Evolutionary conservation across 2,329 filamentous ascomycete species (phyloP).

Genomic region (Ophiognomonia clavigignenti-juglandacearum): DNA sequence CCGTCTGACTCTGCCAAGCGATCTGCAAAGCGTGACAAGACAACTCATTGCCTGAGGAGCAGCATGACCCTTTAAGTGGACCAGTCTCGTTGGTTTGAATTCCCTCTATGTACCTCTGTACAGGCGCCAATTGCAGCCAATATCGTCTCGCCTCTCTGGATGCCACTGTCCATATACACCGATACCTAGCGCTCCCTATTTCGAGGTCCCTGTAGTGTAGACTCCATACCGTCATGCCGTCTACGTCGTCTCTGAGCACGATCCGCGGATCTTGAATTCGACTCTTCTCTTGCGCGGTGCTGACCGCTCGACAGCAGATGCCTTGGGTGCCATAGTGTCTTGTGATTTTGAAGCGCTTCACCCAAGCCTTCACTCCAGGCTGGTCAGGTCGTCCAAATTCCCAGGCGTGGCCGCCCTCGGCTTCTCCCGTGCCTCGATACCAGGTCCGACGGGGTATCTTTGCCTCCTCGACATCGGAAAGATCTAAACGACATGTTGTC

Average conservation of each 20-base stretch:
- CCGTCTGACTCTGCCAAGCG: neutral
- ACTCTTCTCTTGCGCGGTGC: too few relatives aligned
- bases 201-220: neutral
- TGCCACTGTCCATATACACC: too few relatives aligned
- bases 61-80: neutral
- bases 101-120: neutral
- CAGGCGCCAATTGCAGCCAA: neutral
- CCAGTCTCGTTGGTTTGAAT: neutral
- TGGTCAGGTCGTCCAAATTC: slow-evolving; percentile 59
- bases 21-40: neutral
- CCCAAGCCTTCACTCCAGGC: slow-evolving; percentile 52
- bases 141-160: neutral
- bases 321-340: neutral
- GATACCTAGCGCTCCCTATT: neutral
- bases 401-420: slow-evolving; percentile 50
- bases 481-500: slow-evolving; percentile 34
- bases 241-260: neutral
- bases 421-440: slow-evolving; percentile 73
- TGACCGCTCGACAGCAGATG: too few relatives aligned
- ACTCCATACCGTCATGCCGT: neutral
- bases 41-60: neutral
- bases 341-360: neutral
- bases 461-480: slow-evolving; percentile 57
- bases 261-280: neutral
- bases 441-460: slow-evolving; percentile 68